Conservation (phyloP, 331 rosid genomes). For the Acacia pycnantha region DNA sequence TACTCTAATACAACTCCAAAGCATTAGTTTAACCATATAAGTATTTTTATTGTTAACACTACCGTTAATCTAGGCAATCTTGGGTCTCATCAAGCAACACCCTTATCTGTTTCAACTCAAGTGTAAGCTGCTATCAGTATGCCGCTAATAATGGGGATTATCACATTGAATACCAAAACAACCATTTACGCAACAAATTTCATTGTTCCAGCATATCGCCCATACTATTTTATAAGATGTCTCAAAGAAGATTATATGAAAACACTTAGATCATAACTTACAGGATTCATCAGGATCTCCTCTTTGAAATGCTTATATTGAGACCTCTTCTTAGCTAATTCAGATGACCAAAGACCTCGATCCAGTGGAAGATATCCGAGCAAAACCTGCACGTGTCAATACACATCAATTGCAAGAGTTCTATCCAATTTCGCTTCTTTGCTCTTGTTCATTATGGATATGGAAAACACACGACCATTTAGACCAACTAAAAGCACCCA, state of each 20-base stretch:
- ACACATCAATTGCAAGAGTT: conserved; percentile 19
- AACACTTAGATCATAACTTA: conserved; percentile 42
- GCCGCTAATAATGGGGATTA: too few species aligned
- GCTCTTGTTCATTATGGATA: conserved; percentile 10
- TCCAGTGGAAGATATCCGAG: conserved; percentile 86
- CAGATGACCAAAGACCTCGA: conserved; percentile 82
- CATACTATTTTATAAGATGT: neutral
- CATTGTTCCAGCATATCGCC: neutral
- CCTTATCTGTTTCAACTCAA: neutral
- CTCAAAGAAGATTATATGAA: conserved; percentile 1
- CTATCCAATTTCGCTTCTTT: conserved; percentile 22
- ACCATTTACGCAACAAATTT: neutral
- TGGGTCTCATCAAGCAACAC: neutral
- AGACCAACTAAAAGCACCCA: conserved; percentile 16
- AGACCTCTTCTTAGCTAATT: conserved; percentile 84
- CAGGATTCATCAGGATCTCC: conserved; percentile 95
- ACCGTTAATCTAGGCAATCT: neutral
- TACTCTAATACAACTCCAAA: neutral
- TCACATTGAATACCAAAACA: too few species aligned
- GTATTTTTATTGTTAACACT: neutral
- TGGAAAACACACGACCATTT: neutral
- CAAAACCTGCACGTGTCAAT: conserved; percentile 64
- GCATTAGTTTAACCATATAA: conserved; percentile 7
- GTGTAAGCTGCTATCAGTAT: neutral
- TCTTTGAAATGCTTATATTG: conserved; percentile 92